These are phyloP conservation scores for Colletotrichum karsti DNA, from an alignment of 2,329 filamentous ascomycete genomes.

Conservation along the genomic window DNA sequence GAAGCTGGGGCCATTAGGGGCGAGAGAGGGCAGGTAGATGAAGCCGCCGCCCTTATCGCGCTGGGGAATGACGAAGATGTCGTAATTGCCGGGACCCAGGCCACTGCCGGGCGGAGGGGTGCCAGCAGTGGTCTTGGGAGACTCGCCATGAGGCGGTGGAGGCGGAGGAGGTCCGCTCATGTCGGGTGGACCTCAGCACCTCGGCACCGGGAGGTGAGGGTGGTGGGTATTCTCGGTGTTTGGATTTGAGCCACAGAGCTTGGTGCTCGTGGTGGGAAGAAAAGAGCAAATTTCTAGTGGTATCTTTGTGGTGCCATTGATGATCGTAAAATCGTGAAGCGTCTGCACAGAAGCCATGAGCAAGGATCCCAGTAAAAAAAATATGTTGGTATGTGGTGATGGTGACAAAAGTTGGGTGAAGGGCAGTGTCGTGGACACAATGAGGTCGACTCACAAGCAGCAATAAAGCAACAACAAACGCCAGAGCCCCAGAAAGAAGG, in stretches of 20 bases:
- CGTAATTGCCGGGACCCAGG: constrained; percentile 89
- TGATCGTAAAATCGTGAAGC: constrained; percentile 40
- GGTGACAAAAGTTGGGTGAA: neutral
- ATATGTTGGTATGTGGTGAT: neutral
- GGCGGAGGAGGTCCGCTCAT: constrained; percentile 77
- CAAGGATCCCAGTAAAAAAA: neutral
- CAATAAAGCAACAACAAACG: constrained; percentile 28
- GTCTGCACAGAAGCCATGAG: constrained; percentile 19
- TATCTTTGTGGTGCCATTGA: constrained; percentile 46
- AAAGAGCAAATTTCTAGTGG: constrained; percentile 38
- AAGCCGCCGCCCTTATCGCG: constrained; percentile 91
- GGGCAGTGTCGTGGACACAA: neutral
- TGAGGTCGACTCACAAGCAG: constrained; percentile 22
- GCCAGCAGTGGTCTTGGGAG: constrained; percentile 71
- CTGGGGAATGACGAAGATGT: constrained; percentile 96
- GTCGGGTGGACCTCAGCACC: constrained; percentile 31
- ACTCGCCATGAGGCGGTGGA: constrained; percentile 86
- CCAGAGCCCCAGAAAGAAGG: constrained; percentile 25
- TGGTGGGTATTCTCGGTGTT: neutral
- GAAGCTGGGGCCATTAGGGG: constrained; percentile 89
- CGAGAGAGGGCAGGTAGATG: constrained; percentile 90
- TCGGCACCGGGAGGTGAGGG: neutral
- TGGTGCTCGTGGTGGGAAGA: neutral
- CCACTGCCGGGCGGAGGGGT: constrained; percentile 59
- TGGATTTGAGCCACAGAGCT: neutral